Evolutionary conservation across 2,329 filamentous ascomycete genomes (phyloP).

Genomic region (Metarhizium robertsii): DNA sequence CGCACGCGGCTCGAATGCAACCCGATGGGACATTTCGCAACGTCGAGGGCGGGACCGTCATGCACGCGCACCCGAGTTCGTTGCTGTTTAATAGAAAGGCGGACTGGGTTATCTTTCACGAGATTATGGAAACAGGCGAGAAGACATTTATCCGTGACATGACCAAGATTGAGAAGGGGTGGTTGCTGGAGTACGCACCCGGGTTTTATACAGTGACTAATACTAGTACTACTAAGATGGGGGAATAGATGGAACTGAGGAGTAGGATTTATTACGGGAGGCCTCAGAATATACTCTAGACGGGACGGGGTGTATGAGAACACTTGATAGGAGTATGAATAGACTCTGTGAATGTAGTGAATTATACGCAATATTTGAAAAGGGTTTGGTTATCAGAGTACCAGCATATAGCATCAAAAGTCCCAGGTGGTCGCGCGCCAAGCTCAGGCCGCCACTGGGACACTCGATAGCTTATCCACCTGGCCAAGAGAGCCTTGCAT

Average conservation of each 20-base stretch:
- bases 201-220: slow-evolving; percentile 62
- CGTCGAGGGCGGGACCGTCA: slow-evolving; percentile 65
- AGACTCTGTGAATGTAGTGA: too few species aligned
- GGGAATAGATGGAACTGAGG: background rate
- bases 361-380: too few species aligned
- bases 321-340: too few species aligned
- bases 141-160: slow-evolving; percentile 90
- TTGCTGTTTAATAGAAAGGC: slow-evolving; percentile 95
- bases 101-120: slow-evolving; percentile 93
- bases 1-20: slow-evolving; percentile 89
- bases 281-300: background rate
- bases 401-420: too few species aligned
- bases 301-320: background rate
- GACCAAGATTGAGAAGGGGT: slow-evolving; percentile 88
- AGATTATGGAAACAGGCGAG: slow-evolving; percentile 77
- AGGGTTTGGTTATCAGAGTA: too few species aligned
- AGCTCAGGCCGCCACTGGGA: too few species aligned
- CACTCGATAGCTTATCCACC: too few species aligned
- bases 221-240: slow-evolving; percentile 5
- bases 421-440: too few species aligned
- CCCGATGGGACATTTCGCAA: slow-evolving; percentile 83
- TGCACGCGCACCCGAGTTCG: slow-evolving; percentile 85
- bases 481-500: too few species aligned
- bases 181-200: slow-evolving; percentile 81
- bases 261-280: background rate